Percentiles rank a stretch among this genome's conserved stretches.
phyloP scores from a whole-genome alignment of 768 basidiomycete species.

The Auricularia sp. region DNA sequence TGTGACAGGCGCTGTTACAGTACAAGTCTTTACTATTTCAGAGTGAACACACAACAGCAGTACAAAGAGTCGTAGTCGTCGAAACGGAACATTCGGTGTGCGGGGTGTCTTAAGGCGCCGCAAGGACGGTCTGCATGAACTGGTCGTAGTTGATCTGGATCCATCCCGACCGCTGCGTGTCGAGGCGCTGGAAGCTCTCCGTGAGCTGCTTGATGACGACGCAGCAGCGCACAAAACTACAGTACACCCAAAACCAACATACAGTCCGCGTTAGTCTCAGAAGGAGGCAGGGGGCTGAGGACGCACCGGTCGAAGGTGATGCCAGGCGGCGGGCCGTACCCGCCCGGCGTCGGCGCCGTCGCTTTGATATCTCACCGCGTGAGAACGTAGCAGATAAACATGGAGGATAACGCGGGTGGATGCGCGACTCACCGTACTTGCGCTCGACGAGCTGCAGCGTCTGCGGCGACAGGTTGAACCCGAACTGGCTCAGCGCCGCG shows the following conservation, averaged over 20 bases:
- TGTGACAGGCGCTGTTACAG: too few species aligned
- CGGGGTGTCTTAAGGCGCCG: constrained; percentile 38
- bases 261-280: too few species aligned
- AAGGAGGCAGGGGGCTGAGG: not conserved
- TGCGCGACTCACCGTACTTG: constrained; percentile 59
- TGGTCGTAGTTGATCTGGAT: constrained; percentile 62
- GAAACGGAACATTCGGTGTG: too few species aligned
- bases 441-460: constrained; percentile 55
- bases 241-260: too few species aligned
- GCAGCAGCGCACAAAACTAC: constrained; percentile 65
- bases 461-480: constrained; percentile 61
- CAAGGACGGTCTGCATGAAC: constrained; percentile 61
- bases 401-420: not conserved
- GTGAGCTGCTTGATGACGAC: constrained; percentile 71
- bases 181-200: constrained; percentile 57
- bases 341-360: constrained; percentile 20
- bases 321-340: constrained; percentile 31
- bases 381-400: not conserved
- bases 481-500: constrained; percentile 64
- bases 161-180: constrained; percentile 57
- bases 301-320: constrained; percentile 64
- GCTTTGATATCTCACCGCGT: constrained; percentile 45
- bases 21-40: too few species aligned
- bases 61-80: too few species aligned
- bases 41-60: too few species aligned